A percentile compares a stretch with the other conserved stretches of the same genome.
phyloP scores from a whole-genome alignment of 345 rosid genomes.

The Camelina laxa region DNA sequence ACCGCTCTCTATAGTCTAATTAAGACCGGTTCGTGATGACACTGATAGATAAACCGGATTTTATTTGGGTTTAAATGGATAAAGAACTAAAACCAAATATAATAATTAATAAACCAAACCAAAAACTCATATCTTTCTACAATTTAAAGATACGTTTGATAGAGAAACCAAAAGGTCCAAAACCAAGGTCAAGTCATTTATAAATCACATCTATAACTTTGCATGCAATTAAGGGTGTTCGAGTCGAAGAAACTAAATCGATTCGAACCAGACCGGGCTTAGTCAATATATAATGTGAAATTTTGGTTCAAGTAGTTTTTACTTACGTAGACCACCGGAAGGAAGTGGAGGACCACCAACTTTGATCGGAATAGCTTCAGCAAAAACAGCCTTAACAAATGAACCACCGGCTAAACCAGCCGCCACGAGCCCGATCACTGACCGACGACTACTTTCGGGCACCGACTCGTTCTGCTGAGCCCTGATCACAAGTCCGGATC shows the following conservation, averaged over 20 bases:
- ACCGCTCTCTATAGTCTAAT: neutral
- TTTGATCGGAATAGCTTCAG: constrained; percentile 75
- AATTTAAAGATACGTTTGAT: no score
- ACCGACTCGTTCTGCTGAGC: constrained; percentile 61
- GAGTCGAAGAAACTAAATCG: neutral
- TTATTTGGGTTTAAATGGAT: neutral
- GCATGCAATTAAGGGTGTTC: no score
- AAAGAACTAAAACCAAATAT: neutral
- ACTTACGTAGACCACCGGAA: constrained; percentile 95
- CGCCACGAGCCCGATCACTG: constrained; percentile 73
- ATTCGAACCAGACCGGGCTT: neutral
- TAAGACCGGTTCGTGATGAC: no score
- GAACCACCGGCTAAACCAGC: constrained; percentile 79
- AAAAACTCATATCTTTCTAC: no score
- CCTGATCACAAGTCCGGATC: constrained; percentile 56
- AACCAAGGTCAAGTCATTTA: no score
- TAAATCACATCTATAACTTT: no score
- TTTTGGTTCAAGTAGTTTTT: neutral
- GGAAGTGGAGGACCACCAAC: constrained; percentile 88
- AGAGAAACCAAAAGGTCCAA: no score
- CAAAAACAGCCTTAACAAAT: constrained; percentile 69
- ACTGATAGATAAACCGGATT: neutral
- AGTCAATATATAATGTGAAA: no score
- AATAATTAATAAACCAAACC: neutral
- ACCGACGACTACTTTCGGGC: constrained; percentile 71